phyloP scores from a whole-genome alignment of 495 filamentous ascomycete genomes.

The Neurospora sp. region DNA sequence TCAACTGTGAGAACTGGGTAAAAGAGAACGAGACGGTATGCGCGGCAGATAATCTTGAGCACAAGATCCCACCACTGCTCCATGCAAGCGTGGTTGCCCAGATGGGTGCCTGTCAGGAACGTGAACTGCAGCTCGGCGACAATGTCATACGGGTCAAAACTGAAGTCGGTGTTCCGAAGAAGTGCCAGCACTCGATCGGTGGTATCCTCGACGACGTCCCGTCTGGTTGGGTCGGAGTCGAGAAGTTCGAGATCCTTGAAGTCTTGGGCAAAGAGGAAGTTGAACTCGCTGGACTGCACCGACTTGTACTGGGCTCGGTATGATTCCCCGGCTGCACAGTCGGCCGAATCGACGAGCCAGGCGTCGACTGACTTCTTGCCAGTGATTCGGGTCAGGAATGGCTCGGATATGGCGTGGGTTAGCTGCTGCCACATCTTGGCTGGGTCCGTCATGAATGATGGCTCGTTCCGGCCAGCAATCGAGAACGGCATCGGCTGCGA shows the following conservation, averaged over 20 bases:
- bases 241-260: slow-evolving; percentile 60
- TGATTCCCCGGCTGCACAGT: slow-evolving; percentile 21
- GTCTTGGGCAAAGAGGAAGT: slow-evolving; percentile 47
- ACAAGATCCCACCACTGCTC: slow-evolving; percentile 82
- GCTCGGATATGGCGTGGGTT: slow-evolving; percentile 37
- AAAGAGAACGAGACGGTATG: slow-evolving; percentile 45
- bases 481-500: neutral
- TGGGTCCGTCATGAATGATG: slow-evolving; percentile 4
- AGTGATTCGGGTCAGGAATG: slow-evolving; percentile 39
- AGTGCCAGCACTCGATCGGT: slow-evolving; percentile 20
- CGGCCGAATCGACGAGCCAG: slow-evolving; percentile 44
- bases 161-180: slow-evolving; percentile 5
- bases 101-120: slow-evolving; percentile 68
- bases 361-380: slow-evolving; percentile 27
- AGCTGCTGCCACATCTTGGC: slow-evolving; percentile 31
- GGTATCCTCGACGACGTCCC: slow-evolving; percentile 22
- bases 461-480: neutral
- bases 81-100: slow-evolving; percentile 77
- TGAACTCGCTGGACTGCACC: slow-evolving; percentile 21
- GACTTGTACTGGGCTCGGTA: slow-evolving; percentile 14
- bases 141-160: slow-evolving; percentile 35
- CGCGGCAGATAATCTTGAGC: slow-evolving; percentile 56
- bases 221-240: slow-evolving; percentile 34
- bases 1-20: slow-evolving; percentile 47
- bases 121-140: slow-evolving; percentile 83